Evolutionary conservation across 106 monocot genomes (phyloP), one percentile per base, ranked within the genome.

Genomic region (Dendrobium nobile): DNA sequence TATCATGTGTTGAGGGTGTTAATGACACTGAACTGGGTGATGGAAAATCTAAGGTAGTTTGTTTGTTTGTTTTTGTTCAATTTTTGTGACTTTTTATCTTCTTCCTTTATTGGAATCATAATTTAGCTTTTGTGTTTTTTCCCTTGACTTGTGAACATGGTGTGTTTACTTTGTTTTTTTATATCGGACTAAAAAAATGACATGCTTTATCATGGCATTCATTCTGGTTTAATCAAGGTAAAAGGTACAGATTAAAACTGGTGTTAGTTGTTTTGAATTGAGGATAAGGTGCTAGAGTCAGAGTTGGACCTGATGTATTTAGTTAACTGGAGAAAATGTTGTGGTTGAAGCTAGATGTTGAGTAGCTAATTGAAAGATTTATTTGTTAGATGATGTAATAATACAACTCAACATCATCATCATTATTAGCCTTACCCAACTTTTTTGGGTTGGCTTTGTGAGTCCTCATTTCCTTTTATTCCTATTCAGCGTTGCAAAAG

Each of bases 21-120:
- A 92, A 89, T 80, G 79, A 88, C 68, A 84, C 80, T 54, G 92
- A 89, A 79, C 65, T 92, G 26, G 87, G 89, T 74, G 86, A 92
- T 88, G 89, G 89, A 26, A 88, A 84, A 19, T 86, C 82, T 15
- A 92, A 88, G 89, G 92, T 89, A 86, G 73, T 58, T 67, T 33
- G 5, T 27, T 70, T 41, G 9, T 47, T 75, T 47, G 43, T 44
- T 19, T 61, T 20, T 41, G 2, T 33, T 9, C 0, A 20, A 5
- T 4, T 81, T 48, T 45, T 51, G 51, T 51, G 51, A 15, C 51
- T 2, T 51, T 51, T 51, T 13, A 51, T 51, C 51, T 51, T 51
- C 51, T 13, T 11, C 13, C 13, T 3, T 51, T 51, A 54, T 54
- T 54, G 3, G 26, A 64, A 64, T 64, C 5, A 64, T 64, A 22